phyloP scores from a whole-genome alignment of 2,329 filamentous ascomycete genomes.

The Xylariaceae sp. region DNA sequence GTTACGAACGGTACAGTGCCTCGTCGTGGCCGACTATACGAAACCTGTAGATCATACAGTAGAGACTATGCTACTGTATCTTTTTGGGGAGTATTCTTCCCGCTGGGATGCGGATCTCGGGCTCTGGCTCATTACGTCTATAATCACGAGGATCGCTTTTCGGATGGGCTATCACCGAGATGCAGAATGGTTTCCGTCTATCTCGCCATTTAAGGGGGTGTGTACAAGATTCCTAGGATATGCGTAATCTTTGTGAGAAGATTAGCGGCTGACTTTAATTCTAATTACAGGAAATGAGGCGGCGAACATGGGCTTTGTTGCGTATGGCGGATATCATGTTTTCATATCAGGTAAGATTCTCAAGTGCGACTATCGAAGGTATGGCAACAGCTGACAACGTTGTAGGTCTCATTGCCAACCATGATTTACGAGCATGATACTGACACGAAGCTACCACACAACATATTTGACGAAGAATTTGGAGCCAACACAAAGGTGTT shows the following conservation, averaged over 20 bases:
- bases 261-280: constrained; percentile 22
- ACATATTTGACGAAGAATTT: constrained; percentile 83
- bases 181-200: constrained; percentile 72
- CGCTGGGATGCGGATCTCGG: constrained; percentile 76
- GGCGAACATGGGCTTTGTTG: constrained; percentile 72
- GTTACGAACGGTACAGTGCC: constrained; percentile 76
- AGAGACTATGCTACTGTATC: constrained; percentile 78
- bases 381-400: constrained; percentile 9
- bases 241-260: not conserved
- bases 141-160: constrained; percentile 64
- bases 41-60: constrained; percentile 75
- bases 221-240: constrained; percentile 35
- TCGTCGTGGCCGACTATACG: constrained; percentile 78
- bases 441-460: constrained; percentile 76
- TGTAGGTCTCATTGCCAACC: constrained; percentile 59
- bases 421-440: constrained; percentile 79
- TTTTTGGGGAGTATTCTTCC: constrained; percentile 76
- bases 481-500: constrained; percentile 70
- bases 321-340: constrained; percentile 77
- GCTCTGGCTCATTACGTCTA: constrained; percentile 62
- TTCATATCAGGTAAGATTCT: constrained; percentile 70
- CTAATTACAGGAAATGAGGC: constrained; percentile 67
- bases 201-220: constrained; percentile 75
- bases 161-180: constrained; percentile 82
- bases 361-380: constrained; percentile 26